phyloP scores from a whole-genome alignment of 83 land plant species.

The Picea engelmannii region DNA sequence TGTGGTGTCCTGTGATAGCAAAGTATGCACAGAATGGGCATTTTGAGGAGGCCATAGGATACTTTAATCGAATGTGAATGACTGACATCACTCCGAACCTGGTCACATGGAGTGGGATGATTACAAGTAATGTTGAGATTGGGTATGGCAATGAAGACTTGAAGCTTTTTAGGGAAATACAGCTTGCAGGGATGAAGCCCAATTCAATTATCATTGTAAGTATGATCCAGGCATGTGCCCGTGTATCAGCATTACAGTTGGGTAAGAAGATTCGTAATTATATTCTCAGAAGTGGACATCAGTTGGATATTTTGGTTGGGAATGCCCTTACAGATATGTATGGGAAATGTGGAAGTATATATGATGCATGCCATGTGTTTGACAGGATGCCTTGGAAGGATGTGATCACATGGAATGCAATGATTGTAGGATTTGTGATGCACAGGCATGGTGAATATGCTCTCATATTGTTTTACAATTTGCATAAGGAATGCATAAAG shows the following conservation, averaged over 20 bases:
- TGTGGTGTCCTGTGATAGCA: slow-evolving; percentile 11
- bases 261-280: slow-evolving; percentile 28
- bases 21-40: not conserved
- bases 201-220: slow-evolving; percentile 14
- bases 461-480: too few species aligned
- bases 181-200: not conserved
- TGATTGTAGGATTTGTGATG: too few species aligned
- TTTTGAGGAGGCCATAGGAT: not conserved
- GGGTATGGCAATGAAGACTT: not conserved
- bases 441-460: too few species aligned
- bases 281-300: slow-evolving; percentile 6
- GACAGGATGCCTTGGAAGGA: not conserved
- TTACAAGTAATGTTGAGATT: slow-evolving; percentile 6
- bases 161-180: slow-evolving; percentile 22
- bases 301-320: slow-evolving; percentile 9
- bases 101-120: slow-evolving; percentile 38
- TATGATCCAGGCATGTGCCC: slow-evolving; percentile 19
- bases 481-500: too few species aligned
- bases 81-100: not conserved
- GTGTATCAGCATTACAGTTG: slow-evolving; percentile 14
- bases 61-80: slow-evolving; percentile 6
- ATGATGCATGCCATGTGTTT: slow-evolving; percentile 14
- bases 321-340: slow-evolving; percentile 27
- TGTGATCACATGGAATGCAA: not conserved
- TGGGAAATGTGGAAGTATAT: slow-evolving; percentile 26